Conservation (phyloP, 495 filamentous ascomycete species). For the Penicillium robsamsonii region DNA sequence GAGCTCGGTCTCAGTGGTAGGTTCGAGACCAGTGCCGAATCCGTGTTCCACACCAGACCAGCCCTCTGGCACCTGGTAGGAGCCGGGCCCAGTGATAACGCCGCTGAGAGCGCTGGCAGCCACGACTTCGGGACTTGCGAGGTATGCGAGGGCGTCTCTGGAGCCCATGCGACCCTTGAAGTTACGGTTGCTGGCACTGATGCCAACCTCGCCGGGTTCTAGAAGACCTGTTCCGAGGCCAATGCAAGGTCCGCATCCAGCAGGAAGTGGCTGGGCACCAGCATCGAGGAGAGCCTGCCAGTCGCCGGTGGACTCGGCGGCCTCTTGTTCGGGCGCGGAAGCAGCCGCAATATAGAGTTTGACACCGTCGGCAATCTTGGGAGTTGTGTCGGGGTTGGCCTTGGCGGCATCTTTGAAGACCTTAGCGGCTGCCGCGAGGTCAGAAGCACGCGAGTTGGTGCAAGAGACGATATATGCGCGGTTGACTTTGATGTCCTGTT, state of each 20-base stretch:
- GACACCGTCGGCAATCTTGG: constrained; percentile 77
- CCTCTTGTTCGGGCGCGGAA: constrained; percentile 72
- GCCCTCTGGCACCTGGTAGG: constrained; percentile 69
- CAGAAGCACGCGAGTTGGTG: constrained; percentile 82
- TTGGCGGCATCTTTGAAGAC: constrained; percentile 79
- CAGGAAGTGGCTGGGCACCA: constrained; percentile 70
- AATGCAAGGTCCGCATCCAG: constrained; percentile 89
- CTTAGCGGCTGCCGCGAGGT: constrained; percentile 76
- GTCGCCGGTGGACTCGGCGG: constrained; percentile 78
- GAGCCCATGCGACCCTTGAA: constrained; percentile 93
- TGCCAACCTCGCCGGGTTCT: constrained; percentile 84
- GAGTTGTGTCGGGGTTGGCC: constrained; percentile 51
- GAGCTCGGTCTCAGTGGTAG: constrained; percentile 63
- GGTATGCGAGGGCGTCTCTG: constrained; percentile 79
- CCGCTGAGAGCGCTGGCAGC: constrained; percentile 82
- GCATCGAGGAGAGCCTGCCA: constrained; percentile 84
- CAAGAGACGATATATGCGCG: constrained; percentile 90
- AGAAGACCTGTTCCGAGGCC: constrained; percentile 81
- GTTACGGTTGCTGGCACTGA: constrained; percentile 84
- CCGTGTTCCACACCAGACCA: constrained; percentile 66
- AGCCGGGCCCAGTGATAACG: constrained; percentile 74
- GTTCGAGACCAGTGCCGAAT: constrained; percentile 64
- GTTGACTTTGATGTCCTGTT: constrained; percentile 65
- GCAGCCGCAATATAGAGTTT: constrained; percentile 92
- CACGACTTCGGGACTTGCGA: constrained; percentile 87